These are phyloP conservation scores for Penicillium brevicompactum DNA, from an alignment of 2,329 filamentous ascomycete genomes.

Conservation along the genomic window DNA sequence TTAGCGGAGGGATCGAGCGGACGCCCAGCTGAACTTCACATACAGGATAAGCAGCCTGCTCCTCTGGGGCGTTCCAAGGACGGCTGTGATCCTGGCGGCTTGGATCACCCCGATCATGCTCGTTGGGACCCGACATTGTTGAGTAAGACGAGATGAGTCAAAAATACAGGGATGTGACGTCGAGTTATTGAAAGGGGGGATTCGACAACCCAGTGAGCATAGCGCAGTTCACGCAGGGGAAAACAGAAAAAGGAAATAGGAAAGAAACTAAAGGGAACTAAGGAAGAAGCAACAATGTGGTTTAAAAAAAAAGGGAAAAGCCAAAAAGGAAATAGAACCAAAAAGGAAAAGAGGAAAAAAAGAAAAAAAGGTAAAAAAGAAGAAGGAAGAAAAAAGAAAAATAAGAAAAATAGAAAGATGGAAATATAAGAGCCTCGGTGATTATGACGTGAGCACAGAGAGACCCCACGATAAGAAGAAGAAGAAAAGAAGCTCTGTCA, in stretches of 20 bases:
- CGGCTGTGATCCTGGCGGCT: slow-evolving; percentile 50
- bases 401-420: slow-evolving; percentile 15
- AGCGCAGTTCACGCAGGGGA: slow-evolving; percentile 29
- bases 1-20: not conserved
- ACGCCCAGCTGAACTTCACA: slow-evolving; percentile 18
- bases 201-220: slow-evolving; percentile 26
- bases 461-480: slow-evolving; percentile 10
- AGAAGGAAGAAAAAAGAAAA: slow-evolving; percentile 17
- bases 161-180: slow-evolving; percentile 30
- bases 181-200: slow-evolving; percentile 24
- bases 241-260: slow-evolving; percentile 14
- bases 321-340: slow-evolving; percentile 12
- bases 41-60: slow-evolving; percentile 44
- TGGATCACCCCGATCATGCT: slow-evolving; percentile 42
- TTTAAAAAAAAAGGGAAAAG: slow-evolving; percentile 9
- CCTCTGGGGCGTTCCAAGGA: slow-evolving; percentile 45
- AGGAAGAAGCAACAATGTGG: slow-evolving; percentile 12
- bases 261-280: slow-evolving; percentile 13
- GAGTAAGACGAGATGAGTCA: slow-evolving; percentile 28
- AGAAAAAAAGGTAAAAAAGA: slow-evolving; percentile 17
- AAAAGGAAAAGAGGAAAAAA: slow-evolving; percentile 19
- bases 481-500: slow-evolving; percentile 13
- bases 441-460: slow-evolving; percentile 32
- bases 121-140: slow-evolving; percentile 48
- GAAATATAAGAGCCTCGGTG: slow-evolving; percentile 28